Evolutionary conservation across 73 alveolate genomes (phyloP).

Genomic region (Diophrys sp.): DNA sequence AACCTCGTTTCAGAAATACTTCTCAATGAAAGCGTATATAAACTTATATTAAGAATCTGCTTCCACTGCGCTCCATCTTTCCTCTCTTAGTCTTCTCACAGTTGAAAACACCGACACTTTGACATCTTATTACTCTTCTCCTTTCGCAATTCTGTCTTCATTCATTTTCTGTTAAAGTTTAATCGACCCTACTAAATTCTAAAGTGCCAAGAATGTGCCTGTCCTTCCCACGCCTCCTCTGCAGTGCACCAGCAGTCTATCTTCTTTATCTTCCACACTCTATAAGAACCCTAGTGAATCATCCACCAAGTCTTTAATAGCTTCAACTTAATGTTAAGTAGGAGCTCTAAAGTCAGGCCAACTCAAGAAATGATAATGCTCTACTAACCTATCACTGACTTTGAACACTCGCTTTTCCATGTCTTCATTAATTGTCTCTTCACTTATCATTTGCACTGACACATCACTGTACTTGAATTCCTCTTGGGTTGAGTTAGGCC

Average conservation of each 20-base stretch:
- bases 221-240: conserved; percentile 66
- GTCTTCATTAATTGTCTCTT: too few relatives aligned
- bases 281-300: neutral
- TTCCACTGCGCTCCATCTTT: conserved; percentile 62
- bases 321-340: neutral
- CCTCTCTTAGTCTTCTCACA: conserved; percentile 66
- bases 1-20: too few relatives aligned
- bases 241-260: conserved; percentile 41
- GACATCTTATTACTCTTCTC: conserved; percentile 8
- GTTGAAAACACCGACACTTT: conserved; percentile 45
- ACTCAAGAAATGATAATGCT: conserved; percentile 15
- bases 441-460: too few relatives aligned
- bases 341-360: conserved; percentile 46
- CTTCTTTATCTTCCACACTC: neutral
- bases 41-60: conserved; percentile 53
- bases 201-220: conserved; percentile 40
- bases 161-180: conserved; percentile 2
- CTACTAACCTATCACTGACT: too few relatives aligned
- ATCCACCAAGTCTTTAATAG: neutral
- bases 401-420: neutral
- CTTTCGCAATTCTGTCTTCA: too few relatives aligned
- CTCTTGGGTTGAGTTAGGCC: neutral
- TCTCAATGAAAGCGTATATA: conserved; percentile 25
- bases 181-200: conserved; percentile 11
- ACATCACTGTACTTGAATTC: too few relatives aligned